Evolutionary conservation across 2,329 filamentous ascomycete species (phyloP).

Genomic region (Trichoderma citrinoviride): DNA sequence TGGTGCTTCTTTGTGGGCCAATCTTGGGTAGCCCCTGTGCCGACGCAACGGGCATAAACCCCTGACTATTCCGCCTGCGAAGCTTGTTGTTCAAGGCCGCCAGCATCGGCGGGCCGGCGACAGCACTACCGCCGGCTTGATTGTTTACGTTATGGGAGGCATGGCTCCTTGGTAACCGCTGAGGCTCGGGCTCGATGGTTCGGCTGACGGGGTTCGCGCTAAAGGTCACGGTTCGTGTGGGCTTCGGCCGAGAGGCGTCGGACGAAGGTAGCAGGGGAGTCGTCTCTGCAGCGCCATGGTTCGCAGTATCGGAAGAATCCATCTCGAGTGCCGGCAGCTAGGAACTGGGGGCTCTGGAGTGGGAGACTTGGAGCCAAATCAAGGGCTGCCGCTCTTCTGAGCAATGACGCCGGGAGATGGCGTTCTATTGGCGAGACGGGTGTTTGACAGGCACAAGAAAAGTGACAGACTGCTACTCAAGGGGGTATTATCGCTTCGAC

Average conservation of each 20-base stretch:
- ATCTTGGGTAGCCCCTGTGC: conserved; percentile 62
- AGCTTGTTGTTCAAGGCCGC: conserved; percentile 84
- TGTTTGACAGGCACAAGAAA: background rate
- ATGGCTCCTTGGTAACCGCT: conserved; percentile 27
- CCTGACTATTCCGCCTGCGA: conserved; percentile 79
- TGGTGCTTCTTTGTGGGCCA: conserved; percentile 90
- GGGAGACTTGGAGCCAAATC: background rate
- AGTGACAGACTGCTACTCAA: background rate
- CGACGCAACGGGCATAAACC: conserved; percentile 42
- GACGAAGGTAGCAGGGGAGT: conserved; percentile 18
- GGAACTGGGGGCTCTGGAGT: background rate
- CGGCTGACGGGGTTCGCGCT: conserved; percentile 66
- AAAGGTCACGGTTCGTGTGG: conserved; percentile 69
- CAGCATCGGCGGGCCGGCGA: conserved; percentile 57
- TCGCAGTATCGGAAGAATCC: conserved; percentile 8
- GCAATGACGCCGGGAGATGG: background rate
- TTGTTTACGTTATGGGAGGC: conserved; percentile 32
- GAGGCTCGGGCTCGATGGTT: conserved; percentile 52
- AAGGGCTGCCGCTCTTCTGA: background rate
- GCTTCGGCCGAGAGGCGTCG: conserved; percentile 17
- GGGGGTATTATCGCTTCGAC: background rate
- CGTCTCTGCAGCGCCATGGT: conserved; percentile 3
- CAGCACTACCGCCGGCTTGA: conserved; percentile 33
- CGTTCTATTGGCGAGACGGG: background rate
- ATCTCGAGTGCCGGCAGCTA: background rate